Evolutionary conservation across 2,329 filamentous ascomycete genomes (phyloP), one percentile per base, ranked within the genome.

Genomic region (Pseudogymnoascus sp.): DNA sequence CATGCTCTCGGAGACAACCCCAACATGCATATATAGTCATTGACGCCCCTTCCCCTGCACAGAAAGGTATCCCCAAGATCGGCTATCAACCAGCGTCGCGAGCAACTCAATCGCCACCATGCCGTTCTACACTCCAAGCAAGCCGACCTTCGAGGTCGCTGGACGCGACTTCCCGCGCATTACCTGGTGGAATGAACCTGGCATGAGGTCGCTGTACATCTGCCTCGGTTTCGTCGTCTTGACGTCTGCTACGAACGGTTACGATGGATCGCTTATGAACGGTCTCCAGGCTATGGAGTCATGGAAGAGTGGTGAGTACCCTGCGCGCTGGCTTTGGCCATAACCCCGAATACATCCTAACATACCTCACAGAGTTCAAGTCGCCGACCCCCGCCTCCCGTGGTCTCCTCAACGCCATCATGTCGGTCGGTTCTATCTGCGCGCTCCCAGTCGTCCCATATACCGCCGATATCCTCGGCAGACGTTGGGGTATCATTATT

Each of bases 191-290:
- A 80, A 77, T 67, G 81, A 84, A 28, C 79, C 82, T n/a, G 82
- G 81, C 50, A 76, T 85, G 69, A 75, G 82, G 70, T 80, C 80
- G 73, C 76, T 85, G 7, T 84, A 84, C 75, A 73, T 84, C 67
- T 81, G 79, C 59, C 67, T 73, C 61, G 69, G 73, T 62, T 70
- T 73, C 61, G 69, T 71, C 21, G 68, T 73, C 8, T 66, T 73
- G 31, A 73, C 71, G 23, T 84, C 82, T 28, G 82, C 82, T 12
- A 84, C 82, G 37, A 84, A 82, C 38, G 79, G 81, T 69, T 82
- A 83, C 72, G 80, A 83, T 78, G 79, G 73, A 18, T 69, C 69
- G 34, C 65, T 71, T 53, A 70, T 71, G 70, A 71, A 72, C 61
- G 70, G 75, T 8, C 71, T 79, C 3, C 77, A 79, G 67, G 73